These are phyloP conservation scores for Colletotrichum phormii DNA, from an alignment of 2,329 filamentous ascomycete species.

Conservation along the genomic window DNA sequence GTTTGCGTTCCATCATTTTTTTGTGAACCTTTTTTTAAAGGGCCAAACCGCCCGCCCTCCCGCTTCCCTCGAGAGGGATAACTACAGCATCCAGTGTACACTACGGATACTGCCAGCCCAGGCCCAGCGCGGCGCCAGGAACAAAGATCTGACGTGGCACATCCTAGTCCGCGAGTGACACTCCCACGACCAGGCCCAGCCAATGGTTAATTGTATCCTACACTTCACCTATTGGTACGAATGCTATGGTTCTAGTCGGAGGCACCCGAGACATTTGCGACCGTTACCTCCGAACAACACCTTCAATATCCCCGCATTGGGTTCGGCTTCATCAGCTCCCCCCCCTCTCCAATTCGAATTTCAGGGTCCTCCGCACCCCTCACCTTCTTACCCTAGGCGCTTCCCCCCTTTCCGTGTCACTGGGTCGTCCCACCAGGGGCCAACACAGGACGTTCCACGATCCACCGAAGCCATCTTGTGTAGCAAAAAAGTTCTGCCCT, in stretches of 20 bases:
- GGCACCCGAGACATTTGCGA: not conserved
- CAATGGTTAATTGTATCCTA: not conserved
- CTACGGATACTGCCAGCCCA: not conserved
- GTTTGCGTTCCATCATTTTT: not conserved
- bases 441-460: not conserved
- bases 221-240: not conserved
- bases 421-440: conserved; percentile 4
- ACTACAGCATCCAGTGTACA: not conserved
- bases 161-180: not conserved
- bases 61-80: not conserved
- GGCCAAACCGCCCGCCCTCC: not conserved
- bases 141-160: conserved; percentile 24
- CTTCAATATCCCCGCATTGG: conserved; percentile 5
- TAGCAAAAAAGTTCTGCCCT: not conserved
- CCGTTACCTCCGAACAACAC: not conserved
- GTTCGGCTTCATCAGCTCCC: not conserved
- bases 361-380: not conserved
- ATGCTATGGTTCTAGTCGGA: not conserved
- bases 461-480: not conserved
- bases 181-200: not conserved
- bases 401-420: not conserved
- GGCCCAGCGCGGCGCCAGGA: not conserved
- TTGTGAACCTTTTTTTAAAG: not conserved
- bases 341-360: not conserved
- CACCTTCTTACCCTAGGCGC: not conserved